Evolutionary conservation across 2,329 filamentous ascomycete species (phyloP), one percentile per base, ranked within the genome.

Genomic region (Cryphonectria nitschkei): DNA sequence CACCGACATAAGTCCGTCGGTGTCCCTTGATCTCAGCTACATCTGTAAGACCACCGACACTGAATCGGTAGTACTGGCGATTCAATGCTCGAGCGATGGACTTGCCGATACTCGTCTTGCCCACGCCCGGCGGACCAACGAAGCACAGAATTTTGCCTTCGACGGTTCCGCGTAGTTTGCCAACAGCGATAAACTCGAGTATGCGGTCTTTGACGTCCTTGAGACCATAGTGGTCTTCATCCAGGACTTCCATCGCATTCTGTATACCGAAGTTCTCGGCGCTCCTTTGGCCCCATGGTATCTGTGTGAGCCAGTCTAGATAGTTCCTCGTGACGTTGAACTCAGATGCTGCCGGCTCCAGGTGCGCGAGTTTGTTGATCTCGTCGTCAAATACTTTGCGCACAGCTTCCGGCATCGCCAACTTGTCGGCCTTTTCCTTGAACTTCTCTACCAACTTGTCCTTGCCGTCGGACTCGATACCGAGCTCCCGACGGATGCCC

Each of bases 151-250:
- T 99, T 84, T 99, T 99, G 79, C 96, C 96, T 81, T 99, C 96
- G 0, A 99, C 96, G 0, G 95, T 98, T 56, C 97, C 96, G 64
- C 96, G 92, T 39, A 99, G 89, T 83, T 99, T 99, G 50, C 96
- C 96, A 6, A 99, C 96, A 0, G 96, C 96, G 76, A 99, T 99
- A 78, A 99, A 99, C 80, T 99, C 96, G 11, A 99, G 83, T 73
- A 99, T 99, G 19, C 97, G 93, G 79, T 99, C 96, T 82, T 99
- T 99, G 81, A 99, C 96, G 78, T 99, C 97, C 79, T 99, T 97
- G 69, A 99, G 82, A 0, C 96, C 96, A 79, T 99, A 94, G 79
- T 99, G 96, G 78, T 99, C 96, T 80, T 98, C 95, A 75, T 99
- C 95, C 69, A 99, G 83, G 11, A 99, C 95, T 67, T 87, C 91